Evolutionary conservation across 495 filamentous ascomycete species (phyloP), one percentile per base, ranked within the genome.

Genomic region (Penicillium subrubescens): DNA sequence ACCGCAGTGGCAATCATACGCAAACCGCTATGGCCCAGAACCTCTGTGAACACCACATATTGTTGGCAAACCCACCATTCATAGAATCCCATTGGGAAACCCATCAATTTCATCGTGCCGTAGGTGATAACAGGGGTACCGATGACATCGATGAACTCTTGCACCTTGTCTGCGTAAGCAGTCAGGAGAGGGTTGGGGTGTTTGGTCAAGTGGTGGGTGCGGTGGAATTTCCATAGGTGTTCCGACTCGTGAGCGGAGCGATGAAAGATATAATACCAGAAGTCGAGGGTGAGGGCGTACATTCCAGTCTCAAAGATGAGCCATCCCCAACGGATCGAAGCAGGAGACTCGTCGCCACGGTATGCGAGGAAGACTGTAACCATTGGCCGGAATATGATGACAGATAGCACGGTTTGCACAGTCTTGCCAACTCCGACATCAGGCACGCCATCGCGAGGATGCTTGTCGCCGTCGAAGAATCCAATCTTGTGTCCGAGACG

Each of bases 221-320:
- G 72, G 52, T 74, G 72, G 57, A 66, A 74, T 56, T 73, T 68
- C 72, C 72, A 39, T 15, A 39, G 35, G 35, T 39, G 35, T 15
- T 39, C 35, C 35, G 35, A 39, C 12, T 39, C 35, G 27, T 74
- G 72, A 67, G 72, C 72, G 46, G 68, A 52, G 15, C 72, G 70
- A 43, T 74, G 72, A 34, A 72, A 74, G 70, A 70, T 71, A 55
- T 74, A 74, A 43, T 72, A 74, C 71, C 71, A 74, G 39, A 74
- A 74, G 48, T 73, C 72, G 6, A 74, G 67, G 0, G 67, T 67
- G 21, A 74, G 65, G 11, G 70, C 70, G 55, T 74, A 74, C 0
- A 74, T 39, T 8, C 72, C 72, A 8, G 72, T 71, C 37, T 74
- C 72, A 8, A 74, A 46, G 1, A 67, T 62, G 2, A 74, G 63